phyloP scores from a whole-genome alignment of 305 asterid species.

The Fraxinus baroniana region DNA sequence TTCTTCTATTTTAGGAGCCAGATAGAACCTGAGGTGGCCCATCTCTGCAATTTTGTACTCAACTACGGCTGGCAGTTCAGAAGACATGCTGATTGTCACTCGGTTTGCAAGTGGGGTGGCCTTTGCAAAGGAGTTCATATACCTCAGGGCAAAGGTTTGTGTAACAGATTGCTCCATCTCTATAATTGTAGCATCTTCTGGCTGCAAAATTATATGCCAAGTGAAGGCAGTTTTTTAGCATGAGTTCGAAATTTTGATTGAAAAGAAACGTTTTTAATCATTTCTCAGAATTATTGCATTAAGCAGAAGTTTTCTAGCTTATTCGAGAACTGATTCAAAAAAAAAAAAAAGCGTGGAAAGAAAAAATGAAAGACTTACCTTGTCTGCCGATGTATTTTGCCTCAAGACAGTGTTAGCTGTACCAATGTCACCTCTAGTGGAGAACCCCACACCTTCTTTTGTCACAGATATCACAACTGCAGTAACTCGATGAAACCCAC shows the following conservation, averaged over 20 bases:
- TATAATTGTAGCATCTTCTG: conserved; percentile 77
- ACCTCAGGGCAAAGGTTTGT: conserved; percentile 77
- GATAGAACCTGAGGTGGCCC: conserved; percentile 80
- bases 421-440: conserved; percentile 92
- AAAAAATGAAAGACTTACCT: conserved; percentile 34
- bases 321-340: background rate
- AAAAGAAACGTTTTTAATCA: background rate
- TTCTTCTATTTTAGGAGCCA: conserved; percentile 95
- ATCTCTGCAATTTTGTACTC: conserved; percentile 96
- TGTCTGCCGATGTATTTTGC: conserved; percentile 86
- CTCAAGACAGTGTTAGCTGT: conserved; percentile 80
- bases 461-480: conserved; percentile 91
- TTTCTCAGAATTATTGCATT: background rate
- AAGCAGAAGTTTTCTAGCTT: background rate
- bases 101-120: conserved; percentile 77
- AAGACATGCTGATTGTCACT: conserved; percentile 78
- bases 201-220: conserved; percentile 45
- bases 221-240: background rate
- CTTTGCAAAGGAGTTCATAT: conserved; percentile 83
- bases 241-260: background rate
- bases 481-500: background rate
- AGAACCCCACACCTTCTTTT: conserved; percentile 93
- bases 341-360: background rate
- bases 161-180: conserved; percentile 98
- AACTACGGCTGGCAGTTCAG: conserved; percentile 86